These are phyloP conservation scores for Fusarium sp. DNA, from an alignment of 2,329 filamentous ascomycete genomes.

Conservation along the genomic window DNA sequence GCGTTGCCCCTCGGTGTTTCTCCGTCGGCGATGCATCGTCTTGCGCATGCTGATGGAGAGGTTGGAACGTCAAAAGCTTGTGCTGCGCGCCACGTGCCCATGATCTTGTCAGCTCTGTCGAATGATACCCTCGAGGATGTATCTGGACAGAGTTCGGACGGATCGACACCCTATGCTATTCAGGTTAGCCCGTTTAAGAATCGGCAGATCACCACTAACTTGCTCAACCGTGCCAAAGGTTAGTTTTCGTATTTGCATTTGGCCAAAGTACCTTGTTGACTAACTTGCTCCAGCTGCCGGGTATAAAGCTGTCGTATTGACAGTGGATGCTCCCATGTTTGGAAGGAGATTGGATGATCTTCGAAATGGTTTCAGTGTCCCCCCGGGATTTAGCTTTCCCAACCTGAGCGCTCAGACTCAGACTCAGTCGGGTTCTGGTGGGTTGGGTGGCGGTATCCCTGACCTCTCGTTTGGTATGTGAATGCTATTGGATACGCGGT, in stretches of 20 bases:
- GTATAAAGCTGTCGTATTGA: background rate
- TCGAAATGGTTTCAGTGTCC: background rate
- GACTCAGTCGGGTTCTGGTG: background rate
- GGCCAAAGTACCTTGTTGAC: background rate
- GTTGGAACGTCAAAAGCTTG: background rate
- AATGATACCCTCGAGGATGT: background rate
- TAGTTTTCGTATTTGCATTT: background rate
- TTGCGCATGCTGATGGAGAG: background rate
- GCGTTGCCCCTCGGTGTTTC: background rate
- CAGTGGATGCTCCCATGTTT: background rate
- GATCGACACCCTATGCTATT: background rate
- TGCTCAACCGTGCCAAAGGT: background rate
- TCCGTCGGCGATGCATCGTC: background rate
- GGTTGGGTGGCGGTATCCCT: background rate
- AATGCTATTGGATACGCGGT: fast-evolving
- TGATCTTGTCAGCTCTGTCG: background rate
- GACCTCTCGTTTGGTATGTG: background rate
- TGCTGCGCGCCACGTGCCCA: background rate
- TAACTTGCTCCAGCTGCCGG: background rate
- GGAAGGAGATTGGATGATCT: background rate
- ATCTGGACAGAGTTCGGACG: background rate
- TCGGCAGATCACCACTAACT: background rate
- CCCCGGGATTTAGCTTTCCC: background rate
- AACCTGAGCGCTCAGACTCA: background rate
- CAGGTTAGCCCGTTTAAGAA: background rate